These are phyloP conservation scores for Sechiopsis laciniata DNA, from an alignment of 306 rosid species.

Conservation along the genomic window DNA sequence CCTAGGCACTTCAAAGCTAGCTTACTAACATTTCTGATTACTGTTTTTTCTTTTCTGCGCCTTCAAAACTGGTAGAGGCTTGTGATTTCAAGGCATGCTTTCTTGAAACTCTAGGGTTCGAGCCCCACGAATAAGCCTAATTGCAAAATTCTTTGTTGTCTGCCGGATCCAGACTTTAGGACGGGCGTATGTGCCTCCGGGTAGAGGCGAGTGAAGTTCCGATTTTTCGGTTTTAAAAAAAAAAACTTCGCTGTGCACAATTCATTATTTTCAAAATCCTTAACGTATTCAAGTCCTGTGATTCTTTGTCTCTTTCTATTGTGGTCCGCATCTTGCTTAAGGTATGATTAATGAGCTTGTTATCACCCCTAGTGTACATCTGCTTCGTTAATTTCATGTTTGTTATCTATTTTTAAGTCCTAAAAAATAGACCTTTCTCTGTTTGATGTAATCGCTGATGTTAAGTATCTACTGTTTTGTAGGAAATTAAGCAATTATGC, in stretches of 20 bases:
- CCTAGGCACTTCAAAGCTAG: neutral
- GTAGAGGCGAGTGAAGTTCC: too few species aligned
- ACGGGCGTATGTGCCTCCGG: too few species aligned
- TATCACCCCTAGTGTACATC: neutral
- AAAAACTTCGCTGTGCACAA: neutral
- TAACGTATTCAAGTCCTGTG: neutral
- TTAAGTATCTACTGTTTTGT: conserved; percentile 12
- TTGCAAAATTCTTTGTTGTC: too few species aligned
- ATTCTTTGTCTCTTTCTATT: neutral
- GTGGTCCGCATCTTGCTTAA: neutral
- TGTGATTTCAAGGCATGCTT: too few species aligned
- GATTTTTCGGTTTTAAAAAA: too few species aligned
- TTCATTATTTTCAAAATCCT: neutral
- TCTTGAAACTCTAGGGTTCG: too few species aligned
- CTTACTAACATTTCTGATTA: neutral
- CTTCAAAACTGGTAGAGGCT: too few species aligned
- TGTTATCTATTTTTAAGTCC: neutral
- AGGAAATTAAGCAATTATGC: conserved; percentile 95
- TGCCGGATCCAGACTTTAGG: too few species aligned
- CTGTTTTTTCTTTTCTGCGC: too few species aligned
- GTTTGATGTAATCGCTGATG: conserved; percentile 12
- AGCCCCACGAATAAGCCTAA: too few species aligned
- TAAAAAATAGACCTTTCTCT: neutral
- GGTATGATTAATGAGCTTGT: neutral
- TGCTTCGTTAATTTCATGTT: neutral